Evolutionary conservation across 345 rosid genomes (phyloP).

Genomic region (Eucalyptus sideroxylon): DNA sequence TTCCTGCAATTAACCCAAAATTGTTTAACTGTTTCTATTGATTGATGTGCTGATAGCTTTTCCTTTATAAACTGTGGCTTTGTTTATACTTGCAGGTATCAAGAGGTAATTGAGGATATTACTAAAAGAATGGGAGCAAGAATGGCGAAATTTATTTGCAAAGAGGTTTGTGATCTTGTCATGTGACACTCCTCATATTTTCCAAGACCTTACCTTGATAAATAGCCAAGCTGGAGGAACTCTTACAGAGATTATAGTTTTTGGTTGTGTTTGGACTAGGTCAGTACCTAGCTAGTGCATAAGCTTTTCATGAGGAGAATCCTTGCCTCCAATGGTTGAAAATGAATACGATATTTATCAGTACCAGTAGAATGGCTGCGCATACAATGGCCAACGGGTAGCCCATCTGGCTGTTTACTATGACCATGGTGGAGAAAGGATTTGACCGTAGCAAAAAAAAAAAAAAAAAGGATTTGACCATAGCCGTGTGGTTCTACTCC

Average conservation of each 20-base stretch:
- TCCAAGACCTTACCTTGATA: background rate
- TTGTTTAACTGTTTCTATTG: too few species aligned
- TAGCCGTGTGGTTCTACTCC: background rate
- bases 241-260: background rate
- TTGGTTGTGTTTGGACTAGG: background rate
- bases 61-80: too few species aligned
- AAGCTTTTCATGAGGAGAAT: too few species aligned
- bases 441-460: too few species aligned
- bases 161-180: constrained; percentile 53
- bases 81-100: constrained; percentile 38
- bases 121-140: constrained; percentile 87
- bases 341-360: too few species aligned
- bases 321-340: too few species aligned
- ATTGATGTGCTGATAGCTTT: background rate
- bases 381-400: too few species aligned
- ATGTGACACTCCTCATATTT: background rate
- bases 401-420: background rate
- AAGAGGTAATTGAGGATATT: constrained; percentile 74
- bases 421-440: background rate
- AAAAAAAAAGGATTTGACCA: too few species aligned
- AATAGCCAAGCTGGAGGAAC: background rate
- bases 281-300: background rate
- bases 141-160: constrained; percentile 86
- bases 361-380: too few species aligned
- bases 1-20: background rate